Conservation (phyloP, 371 early-diverging fungal species). For the Syncephalis fuscata region DNA sequence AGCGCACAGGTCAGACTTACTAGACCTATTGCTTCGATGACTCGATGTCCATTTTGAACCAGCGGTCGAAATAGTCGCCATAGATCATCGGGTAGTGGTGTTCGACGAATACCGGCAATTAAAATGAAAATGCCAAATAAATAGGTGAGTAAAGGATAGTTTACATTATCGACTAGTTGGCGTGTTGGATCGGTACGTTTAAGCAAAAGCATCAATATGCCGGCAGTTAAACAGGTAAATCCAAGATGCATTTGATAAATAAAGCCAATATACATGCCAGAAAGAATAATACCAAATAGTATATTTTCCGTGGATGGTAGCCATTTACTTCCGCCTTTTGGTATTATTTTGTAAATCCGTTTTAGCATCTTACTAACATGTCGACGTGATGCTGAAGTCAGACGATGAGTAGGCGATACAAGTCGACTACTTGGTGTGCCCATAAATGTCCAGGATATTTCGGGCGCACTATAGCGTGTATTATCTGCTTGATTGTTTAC, state of each 20-base stretch:
- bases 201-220: slow-evolving; percentile 3
- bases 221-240: slow-evolving; percentile 1
- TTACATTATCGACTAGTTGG: slow-evolving; percentile 2
- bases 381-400: no score
- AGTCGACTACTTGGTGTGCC: no score
- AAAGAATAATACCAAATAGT: background rate
- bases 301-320: background rate
- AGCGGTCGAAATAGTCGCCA: slow-evolving; percentile 2
- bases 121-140: slow-evolving; percentile 6
- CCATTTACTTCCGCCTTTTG: no score
- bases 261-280: slow-evolving; percentile 5
- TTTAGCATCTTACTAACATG: no score
- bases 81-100: slow-evolving; percentile 3
- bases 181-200: background rate
- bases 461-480: no score
- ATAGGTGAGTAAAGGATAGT: slow-evolving; percentile 3
- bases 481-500: no score
- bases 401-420: no score
- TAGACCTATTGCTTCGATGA: background rate
- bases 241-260: slow-evolving; percentile 2
- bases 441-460: no score
- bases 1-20: background rate
- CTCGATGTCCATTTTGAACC: background rate
- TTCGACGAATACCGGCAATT: slow-evolving; percentile 1
- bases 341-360: no score